Evolutionary conservation across 2,329 filamentous ascomycete species (phyloP).

Genomic region (Botrytis paeoniae): DNA sequence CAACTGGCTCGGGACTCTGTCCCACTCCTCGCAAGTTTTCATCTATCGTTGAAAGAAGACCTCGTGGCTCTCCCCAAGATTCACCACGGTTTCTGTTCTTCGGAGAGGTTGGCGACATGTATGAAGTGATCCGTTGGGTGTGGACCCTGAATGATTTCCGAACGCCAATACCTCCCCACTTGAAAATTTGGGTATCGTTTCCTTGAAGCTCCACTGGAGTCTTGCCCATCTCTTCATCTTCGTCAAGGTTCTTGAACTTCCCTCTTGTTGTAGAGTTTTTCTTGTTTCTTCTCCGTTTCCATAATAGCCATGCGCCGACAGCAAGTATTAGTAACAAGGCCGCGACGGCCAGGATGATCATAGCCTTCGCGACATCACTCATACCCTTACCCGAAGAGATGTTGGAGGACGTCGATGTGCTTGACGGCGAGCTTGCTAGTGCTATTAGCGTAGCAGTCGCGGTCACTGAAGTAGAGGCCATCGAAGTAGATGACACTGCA

Average conservation of each 20-base stretch:
- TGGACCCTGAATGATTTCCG: not conserved
- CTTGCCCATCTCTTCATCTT: not conserved
- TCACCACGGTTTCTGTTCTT: not conserved
- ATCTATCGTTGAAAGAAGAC: not conserved
- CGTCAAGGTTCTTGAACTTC: conserved; percentile 16
- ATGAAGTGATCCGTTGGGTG: conserved; percentile 11
- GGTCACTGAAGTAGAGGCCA: not conserved
- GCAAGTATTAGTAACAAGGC: conserved; percentile 9
- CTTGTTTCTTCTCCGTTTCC: not conserved
- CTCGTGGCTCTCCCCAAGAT: conserved; percentile 10
- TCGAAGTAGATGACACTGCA: not conserved
- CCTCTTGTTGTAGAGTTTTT: not conserved
- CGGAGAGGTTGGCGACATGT: not conserved
- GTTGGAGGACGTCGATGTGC: not conserved
- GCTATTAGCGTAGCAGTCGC: not conserved
- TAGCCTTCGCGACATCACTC: conserved; percentile 1
- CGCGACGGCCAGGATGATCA: conserved; percentile 9
- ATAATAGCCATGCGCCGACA: not conserved
- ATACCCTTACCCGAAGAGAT: not conserved
- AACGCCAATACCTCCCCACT: conserved; percentile 16
- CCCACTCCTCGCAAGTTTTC: not conserved
- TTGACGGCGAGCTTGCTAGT: not conserved
- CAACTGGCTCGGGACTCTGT: not conserved
- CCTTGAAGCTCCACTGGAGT: conserved; percentile 12
- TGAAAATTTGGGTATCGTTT: conserved; percentile 13